Evolutionary conservation across 441 rosid species (phyloP), one percentile per base, ranked within the genome.

Genomic region (Gossypium gossypioides): DNA sequence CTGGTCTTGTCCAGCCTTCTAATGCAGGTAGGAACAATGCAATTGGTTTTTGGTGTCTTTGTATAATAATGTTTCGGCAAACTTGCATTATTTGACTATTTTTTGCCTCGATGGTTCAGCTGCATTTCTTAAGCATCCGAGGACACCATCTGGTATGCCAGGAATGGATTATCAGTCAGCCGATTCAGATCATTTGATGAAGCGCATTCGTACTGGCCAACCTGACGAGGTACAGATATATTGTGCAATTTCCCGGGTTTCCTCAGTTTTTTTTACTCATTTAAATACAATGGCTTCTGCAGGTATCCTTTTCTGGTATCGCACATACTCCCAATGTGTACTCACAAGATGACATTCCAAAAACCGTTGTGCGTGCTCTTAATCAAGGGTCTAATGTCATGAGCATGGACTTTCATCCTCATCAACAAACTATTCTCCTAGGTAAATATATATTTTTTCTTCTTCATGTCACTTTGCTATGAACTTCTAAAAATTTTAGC

Each of bases 351-450:
- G 90, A 88, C 81, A 84, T 88, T 54, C 86, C 93, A 29, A 83
- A 81, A 75, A 78, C 68, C 6, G 85, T 85, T 29, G 81, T 75
- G 62, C 78, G 82, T 57, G 71, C 81, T 61, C 62, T 88, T 16
- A 81, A 73, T 79, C 93, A 86, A 78, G 93, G 91, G 10, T 81
- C 89, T 61, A 70, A 51, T 75, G 86, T 85, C 71, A 77, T 77
- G 79, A 86, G 89, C 93, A 84, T 88, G 89, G 93, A 88, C 71
- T 88, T 88, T 50, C 88, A 88, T 84, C 89, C 91, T 50, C 72
- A 68, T 29, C 89, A 86, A 13, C 90, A 79, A 62, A 84, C 85
- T 2, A 60, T 88, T 15, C 93, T 88, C 67, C 79, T 86, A 62
- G 90, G 92, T 88, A 57, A 21, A 13, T 22, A 29, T 61, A 21